Evolutionary conservation across 1,284 basidiomycete genomes (phyloP).

Genomic region (Trichosporon coremiiforme): DNA sequence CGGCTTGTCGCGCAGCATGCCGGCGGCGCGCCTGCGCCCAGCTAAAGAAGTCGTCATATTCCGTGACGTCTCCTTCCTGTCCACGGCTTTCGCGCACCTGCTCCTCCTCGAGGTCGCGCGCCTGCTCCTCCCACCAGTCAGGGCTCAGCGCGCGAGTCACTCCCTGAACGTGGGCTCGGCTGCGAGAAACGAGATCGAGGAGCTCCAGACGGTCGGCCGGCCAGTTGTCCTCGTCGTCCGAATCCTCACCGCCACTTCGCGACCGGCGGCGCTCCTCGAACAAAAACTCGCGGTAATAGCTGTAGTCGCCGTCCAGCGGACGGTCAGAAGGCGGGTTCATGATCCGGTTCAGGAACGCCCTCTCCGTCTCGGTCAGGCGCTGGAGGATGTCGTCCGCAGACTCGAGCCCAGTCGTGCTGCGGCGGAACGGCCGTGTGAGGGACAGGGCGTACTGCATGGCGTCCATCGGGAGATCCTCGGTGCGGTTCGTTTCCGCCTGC

Average conservation of each 20-base stretch:
- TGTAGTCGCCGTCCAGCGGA: constrained; percentile 19
- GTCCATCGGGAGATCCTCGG: background rate
- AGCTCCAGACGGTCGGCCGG: constrained; percentile 22
- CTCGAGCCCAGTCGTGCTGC: constrained; percentile 7
- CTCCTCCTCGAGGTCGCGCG: background rate
- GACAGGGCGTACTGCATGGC: constrained; percentile 9
- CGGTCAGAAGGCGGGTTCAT: background rate
- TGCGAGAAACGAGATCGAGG: constrained; percentile 24
- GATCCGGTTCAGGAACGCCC: constrained; percentile 22
- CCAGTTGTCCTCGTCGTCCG: constrained; percentile 20
- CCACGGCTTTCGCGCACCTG: background rate
- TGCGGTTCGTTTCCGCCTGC: constrained; percentile 4
- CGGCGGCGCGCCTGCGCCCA: constrained; percentile 4
- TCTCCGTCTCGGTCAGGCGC: constrained; percentile 23
- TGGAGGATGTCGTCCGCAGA: background rate
- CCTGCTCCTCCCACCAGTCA: constrained; percentile 17
- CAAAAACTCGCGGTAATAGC: constrained; percentile 28
- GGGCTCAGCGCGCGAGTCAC: constrained; percentile 22
- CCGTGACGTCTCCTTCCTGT: background rate
- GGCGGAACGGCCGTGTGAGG: constrained; percentile 14
- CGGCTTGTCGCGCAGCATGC: background rate
- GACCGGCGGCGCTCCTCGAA: constrained; percentile 22
- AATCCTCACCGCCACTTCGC: background rate
- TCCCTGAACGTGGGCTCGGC: constrained; percentile 19
- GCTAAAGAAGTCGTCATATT: constrained; percentile 12